A percentile compares a stretch with the other conserved stretches of the same genome.
Evolutionary conservation across 2,329 filamentous ascomycete genomes (phyloP).

Genomic region (Colletotrichum melonis): DNA sequence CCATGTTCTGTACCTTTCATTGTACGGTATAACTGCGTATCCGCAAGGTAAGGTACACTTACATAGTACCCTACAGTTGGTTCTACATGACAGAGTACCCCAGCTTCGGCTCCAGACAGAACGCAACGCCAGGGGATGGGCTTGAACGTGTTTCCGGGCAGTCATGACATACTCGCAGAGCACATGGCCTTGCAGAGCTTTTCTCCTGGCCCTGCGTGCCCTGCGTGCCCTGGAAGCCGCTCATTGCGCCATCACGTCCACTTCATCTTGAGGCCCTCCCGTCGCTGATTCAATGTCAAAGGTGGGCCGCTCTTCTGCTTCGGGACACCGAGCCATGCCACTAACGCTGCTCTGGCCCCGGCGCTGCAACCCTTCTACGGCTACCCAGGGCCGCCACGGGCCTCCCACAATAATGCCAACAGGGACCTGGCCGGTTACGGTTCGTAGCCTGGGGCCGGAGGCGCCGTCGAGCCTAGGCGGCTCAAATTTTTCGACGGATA

Average conservation of each 20-base stretch:
- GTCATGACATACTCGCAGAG: neutral
- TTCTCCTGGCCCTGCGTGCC: neutral
- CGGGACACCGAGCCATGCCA: conserved; percentile 28
- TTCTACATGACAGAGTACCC: neutral
- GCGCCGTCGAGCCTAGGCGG: conserved; percentile 13
- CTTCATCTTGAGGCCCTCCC: neutral
- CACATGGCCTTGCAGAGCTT: neutral
- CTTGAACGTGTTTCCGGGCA: neutral
- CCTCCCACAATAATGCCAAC: conserved; percentile 9
- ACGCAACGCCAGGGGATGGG: neutral
- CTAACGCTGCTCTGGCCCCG: conserved; percentile 14
- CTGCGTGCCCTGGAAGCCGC: neutral
- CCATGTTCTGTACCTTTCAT: no score
- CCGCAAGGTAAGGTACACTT: no score
- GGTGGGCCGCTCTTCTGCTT: conserved; percentile 23
- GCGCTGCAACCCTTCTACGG: conserved; percentile 23
- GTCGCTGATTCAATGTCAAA: neutral
- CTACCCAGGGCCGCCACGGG: neutral
- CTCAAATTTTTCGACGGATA: conserved; percentile 2
- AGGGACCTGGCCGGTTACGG: conserved; percentile 24
- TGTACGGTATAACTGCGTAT: no score
- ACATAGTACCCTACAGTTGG: no score
- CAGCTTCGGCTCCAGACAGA: neutral
- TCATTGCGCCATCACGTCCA: conserved; percentile 17
- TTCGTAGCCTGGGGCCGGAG: conserved; percentile 11